Conservation (phyloP, 129 eudicot species). For the Flaveria trinervia region DNA sequence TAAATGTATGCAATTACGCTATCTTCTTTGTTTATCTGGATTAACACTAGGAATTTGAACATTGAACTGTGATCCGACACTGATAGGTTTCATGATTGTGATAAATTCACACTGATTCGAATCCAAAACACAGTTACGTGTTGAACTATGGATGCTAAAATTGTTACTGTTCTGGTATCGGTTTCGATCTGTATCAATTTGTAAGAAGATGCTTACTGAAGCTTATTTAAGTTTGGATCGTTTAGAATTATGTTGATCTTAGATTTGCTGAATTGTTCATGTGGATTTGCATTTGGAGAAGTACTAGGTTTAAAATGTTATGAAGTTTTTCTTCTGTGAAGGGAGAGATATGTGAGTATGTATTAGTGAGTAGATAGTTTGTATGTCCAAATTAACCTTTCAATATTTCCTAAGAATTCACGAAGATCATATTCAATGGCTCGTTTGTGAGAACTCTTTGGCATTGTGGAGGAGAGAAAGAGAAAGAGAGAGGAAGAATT, state of each 20-base stretch:
- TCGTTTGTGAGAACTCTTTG: too few relatives aligned
- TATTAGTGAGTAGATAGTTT: slow-evolving; percentile 14
- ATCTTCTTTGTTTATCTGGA: not conserved
- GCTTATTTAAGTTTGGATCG: slow-evolving; percentile 1
- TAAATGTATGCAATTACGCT: slow-evolving; percentile 11
- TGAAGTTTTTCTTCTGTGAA: not conserved
- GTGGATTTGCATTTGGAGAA: slow-evolving; percentile 5
- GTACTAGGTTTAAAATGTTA: not conserved
- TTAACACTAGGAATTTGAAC: not conserved
- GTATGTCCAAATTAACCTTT: slow-evolving; percentile 6
- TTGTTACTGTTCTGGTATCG: not conserved
- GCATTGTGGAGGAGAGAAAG: too few relatives aligned
- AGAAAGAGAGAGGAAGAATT: too few relatives aligned
- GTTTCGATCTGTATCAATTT: not conserved
- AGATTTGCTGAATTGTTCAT: slow-evolving; percentile 9
- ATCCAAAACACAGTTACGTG: not conserved
- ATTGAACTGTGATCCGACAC: slow-evolving; percentile 15
- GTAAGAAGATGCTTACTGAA: not conserved
- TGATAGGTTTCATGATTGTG: not conserved
- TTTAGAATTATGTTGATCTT: not conserved
- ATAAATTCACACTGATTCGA: not conserved
- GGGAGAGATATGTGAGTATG: not conserved
- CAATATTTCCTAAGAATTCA: slow-evolving; percentile 11
- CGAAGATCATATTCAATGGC: too few relatives aligned
- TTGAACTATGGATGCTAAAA: slow-evolving; percentile 8